A percentile compares a stretch with the other conserved stretches of the same genome.
These are phyloP conservation scores for Babesia sp. DNA, from an alignment of 169 alveolate species.

Conservation along the genomic window DNA sequence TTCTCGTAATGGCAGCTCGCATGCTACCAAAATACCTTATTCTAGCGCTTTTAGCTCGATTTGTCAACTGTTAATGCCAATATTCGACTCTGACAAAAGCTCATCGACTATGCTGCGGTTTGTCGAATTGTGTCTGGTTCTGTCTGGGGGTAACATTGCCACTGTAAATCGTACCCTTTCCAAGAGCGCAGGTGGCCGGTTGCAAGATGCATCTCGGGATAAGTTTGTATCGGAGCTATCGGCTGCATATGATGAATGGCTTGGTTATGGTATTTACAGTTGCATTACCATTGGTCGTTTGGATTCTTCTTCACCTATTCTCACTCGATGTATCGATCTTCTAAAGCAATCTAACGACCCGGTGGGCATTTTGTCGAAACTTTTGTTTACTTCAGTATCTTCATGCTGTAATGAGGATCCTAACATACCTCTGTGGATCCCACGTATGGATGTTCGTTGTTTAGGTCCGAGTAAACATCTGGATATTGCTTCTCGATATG, in stretches of 20 bases:
- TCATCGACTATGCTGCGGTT: background rate
- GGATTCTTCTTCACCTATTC: slow-evolving; percentile 1
- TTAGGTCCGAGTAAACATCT: slow-evolving; percentile 2
- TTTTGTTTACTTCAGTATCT: slow-evolving; percentile 9
- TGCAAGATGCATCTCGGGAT: background rate
- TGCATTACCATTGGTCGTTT: slow-evolving; percentile 14
- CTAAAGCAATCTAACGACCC: slow-evolving; percentile 5
- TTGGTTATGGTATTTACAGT: slow-evolving; percentile 5
- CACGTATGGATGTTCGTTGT: slow-evolving; percentile 20
- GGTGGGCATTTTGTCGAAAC: background rate
- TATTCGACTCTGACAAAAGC: slow-evolving; percentile 7
- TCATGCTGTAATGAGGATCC: background rate
- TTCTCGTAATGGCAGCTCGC: background rate
- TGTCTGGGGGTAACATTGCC: background rate
- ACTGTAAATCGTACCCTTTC: background rate
- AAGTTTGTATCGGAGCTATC: background rate
- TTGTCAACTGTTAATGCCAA: slow-evolving; percentile 11
- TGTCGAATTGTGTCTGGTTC: slow-evolving; percentile 5
- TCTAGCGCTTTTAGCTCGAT: background rate
- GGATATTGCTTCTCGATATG: slow-evolving; percentile 12
- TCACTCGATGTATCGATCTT: slow-evolving; percentile 6
- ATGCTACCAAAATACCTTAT: background rate
- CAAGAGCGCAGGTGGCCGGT: background rate
- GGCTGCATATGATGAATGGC: slow-evolving; percentile 19
- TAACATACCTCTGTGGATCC: background rate